Evolutionary conservation across 495 filamentous ascomycete genomes (phyloP).

Genomic region (Trichoderma gamsii): DNA sequence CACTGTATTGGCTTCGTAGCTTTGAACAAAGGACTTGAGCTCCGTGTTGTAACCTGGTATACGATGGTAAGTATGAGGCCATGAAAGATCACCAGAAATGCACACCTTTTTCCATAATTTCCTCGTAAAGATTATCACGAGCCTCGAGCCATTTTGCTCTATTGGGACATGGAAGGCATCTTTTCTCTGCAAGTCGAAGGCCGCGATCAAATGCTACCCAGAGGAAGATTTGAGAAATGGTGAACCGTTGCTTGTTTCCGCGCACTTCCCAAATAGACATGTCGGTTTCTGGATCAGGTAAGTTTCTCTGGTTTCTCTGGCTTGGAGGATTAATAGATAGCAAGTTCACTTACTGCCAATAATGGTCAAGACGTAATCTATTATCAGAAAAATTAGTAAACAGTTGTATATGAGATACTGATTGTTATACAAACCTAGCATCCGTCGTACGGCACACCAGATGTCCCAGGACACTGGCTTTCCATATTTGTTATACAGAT

Average conservation of each 20-base stretch:
- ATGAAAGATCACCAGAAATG: neutral
- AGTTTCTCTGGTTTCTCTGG: neutral
- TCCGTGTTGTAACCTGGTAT: conserved; percentile 53
- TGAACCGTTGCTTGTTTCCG: conserved; percentile 64
- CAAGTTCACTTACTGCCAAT: conserved; percentile 30
- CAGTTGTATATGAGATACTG: neutral
- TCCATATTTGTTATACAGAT: conserved; percentile 71
- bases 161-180: conserved; percentile 63
- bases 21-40: conserved; percentile 61
- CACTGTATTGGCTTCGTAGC: conserved; percentile 60
- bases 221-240: conserved; percentile 69
- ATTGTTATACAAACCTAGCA: conserved; percentile 37
- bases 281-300: conserved; percentile 45
- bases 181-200: conserved; percentile 62
- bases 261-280: conserved; percentile 78
- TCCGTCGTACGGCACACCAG: conserved; percentile 55
- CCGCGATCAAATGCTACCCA: conserved; percentile 72
- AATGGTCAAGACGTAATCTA: conserved; percentile 50
- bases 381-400: neutral
- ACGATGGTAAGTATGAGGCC: neutral
- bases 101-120: conserved; percentile 59
- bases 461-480: conserved; percentile 69
- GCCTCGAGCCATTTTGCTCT: conserved; percentile 54
- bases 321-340: neutral
- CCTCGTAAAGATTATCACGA: conserved; percentile 61